phyloP scores from a whole-genome alignment of 208 protist species.

The Naegleria gruberi region DNA sequence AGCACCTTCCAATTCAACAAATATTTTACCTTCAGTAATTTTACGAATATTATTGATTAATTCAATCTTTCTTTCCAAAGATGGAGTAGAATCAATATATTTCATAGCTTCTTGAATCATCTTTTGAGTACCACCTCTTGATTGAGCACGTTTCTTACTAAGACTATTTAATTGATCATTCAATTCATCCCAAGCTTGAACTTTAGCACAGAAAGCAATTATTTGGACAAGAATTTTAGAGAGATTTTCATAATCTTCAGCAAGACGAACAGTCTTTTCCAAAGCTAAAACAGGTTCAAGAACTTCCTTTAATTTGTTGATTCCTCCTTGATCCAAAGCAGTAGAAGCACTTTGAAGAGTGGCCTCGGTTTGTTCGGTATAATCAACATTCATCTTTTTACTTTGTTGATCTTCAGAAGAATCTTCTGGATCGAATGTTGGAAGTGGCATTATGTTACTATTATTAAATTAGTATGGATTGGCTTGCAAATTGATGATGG shows the following conservation, averaged over 20 bases:
- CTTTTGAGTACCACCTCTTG: not conserved
- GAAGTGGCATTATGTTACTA: not conserved
- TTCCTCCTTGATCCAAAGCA: not conserved
- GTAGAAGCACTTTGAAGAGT: not conserved
- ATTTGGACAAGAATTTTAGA: not conserved
- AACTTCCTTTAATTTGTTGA: not conserved
- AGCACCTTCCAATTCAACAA: slow-evolving; percentile 7
- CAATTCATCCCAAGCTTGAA: not conserved
- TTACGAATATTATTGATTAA: not conserved
- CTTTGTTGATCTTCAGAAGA: not conserved
- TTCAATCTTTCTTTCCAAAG: not conserved
- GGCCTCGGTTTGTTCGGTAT: not conserved
- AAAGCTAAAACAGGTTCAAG: not conserved
- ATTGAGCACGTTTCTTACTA: not conserved
- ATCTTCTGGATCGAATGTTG: not conserved
- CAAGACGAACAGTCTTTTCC: not conserved
- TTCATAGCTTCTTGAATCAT: slow-evolving; percentile 2
- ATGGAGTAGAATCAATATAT: not conserved
- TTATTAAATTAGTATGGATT: too few species aligned
- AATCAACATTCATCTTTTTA: slow-evolving; percentile 17
- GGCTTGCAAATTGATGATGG: too few species aligned
- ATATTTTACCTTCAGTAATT: slow-evolving; percentile 21
- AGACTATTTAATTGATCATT: not conserved
- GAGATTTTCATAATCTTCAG: not conserved
- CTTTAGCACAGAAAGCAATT: not conserved